A percentile compares a stretch with the other conserved stretches of the same genome.
Evolutionary conservation across 345 rosid species (phyloP).

Genomic region (Viola odorata): DNA sequence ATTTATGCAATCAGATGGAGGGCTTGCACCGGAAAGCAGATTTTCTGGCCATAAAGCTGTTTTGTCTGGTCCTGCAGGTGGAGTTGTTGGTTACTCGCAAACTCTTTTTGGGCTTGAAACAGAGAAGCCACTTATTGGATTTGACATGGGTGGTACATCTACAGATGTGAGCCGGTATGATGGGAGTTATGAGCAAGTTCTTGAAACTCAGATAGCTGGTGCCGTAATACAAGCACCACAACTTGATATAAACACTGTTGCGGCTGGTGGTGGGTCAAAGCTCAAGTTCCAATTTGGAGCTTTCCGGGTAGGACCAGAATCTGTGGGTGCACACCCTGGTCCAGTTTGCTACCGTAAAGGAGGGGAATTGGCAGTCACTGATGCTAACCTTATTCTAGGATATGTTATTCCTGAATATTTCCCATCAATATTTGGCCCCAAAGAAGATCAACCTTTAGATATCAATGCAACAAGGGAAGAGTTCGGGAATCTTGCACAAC

Average conservation of each 20-base stretch:
- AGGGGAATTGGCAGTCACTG: slow-evolving; percentile 88
- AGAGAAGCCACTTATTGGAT: slow-evolving; percentile 88
- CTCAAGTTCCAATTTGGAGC: slow-evolving; percentile 89
- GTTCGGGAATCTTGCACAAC: slow-evolving; percentile 64
- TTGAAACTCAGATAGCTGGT: slow-evolving; percentile 98
- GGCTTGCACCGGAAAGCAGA: slow-evolving; percentile 84
- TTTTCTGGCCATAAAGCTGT: slow-evolving; percentile 98
- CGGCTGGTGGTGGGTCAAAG: slow-evolving; percentile 98
- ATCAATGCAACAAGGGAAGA: slow-evolving; percentile 63
- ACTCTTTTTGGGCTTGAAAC: slow-evolving; percentile 89
- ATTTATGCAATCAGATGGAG: slow-evolving; percentile 99
- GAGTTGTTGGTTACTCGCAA: slow-evolving; percentile 96
- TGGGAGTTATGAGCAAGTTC: slow-evolving; percentile 91
- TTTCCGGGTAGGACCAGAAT: slow-evolving; percentile 89
- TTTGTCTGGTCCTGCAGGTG: slow-evolving; percentile 97
- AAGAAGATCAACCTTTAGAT: slow-evolving; percentile 80
- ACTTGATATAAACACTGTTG: slow-evolving; percentile 93
- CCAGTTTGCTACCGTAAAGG: slow-evolving; percentile 95
- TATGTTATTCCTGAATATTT: slow-evolving; percentile 88
- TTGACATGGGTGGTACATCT: slow-evolving; percentile 99
- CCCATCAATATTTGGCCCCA: slow-evolving; percentile 88
- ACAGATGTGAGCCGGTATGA: slow-evolving; percentile 97
- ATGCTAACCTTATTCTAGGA: slow-evolving; percentile 86
- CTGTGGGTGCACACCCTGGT: slow-evolving; percentile 98
- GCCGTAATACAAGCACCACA: slow-evolving; percentile 96